Conservation (phyloP, 2,329 filamentous ascomycete genomes). For the Rosellinia necatrix region DNA sequence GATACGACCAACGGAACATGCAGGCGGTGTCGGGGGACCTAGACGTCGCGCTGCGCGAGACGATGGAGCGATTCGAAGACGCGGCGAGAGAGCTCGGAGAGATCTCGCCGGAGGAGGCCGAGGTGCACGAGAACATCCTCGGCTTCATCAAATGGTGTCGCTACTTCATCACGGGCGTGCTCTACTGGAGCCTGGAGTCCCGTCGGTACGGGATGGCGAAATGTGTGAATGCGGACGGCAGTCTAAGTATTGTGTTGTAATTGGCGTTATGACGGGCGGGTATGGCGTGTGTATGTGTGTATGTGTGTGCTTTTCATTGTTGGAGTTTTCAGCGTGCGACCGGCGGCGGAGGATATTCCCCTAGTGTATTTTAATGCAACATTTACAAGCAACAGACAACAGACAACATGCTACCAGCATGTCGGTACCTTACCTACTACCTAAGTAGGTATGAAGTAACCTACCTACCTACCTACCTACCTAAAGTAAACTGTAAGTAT, state of each 20-base stretch:
- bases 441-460: no score
- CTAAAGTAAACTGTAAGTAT: no score
- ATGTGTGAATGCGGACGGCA: conserved; percentile 33
- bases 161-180: conserved; percentile 37
- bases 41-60: conserved; percentile 22
- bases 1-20: conserved; percentile 23
- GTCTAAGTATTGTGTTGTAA: conserved; percentile 33
- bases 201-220: conserved; percentile 37
- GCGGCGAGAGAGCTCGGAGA: conserved; percentile 27
- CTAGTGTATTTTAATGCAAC: no score
- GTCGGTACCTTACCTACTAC: no score
- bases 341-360: no score
- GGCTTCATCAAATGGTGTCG: conserved; percentile 36
- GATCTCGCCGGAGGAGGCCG: conserved; percentile 22
- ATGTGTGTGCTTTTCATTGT: no score
- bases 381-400: no score
- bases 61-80: conserved; percentile 32
- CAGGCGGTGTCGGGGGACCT: conserved; percentile 28
- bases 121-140: conserved; percentile 30
- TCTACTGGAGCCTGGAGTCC: conserved; percentile 38
- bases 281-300: no score
- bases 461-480: no score
- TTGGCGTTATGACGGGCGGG: no score
- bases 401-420: no score
- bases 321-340: no score